Conservation (phyloP, 345 rosid species). For the Balakata baccata region DNA sequence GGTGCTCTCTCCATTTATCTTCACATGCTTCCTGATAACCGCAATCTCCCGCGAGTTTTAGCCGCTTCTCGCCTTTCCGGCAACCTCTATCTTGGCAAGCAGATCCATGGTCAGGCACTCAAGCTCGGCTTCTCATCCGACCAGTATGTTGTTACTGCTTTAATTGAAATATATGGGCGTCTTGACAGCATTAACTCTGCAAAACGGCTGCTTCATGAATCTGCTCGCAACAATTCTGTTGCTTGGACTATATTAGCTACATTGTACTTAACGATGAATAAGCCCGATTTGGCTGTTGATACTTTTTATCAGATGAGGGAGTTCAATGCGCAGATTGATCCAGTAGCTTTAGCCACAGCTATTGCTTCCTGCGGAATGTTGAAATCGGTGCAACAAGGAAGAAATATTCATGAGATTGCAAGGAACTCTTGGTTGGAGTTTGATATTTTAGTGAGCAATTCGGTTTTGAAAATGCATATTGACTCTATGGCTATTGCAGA, state of each 20-base stretch:
- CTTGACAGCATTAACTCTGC: constrained; percentile 40
- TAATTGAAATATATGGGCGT: constrained; percentile 47
- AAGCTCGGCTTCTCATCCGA: constrained; percentile 40
- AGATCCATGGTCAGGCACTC: constrained; percentile 42
- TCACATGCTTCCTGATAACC: constrained; percentile 45
- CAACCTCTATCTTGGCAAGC: constrained; percentile 36
- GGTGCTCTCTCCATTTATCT: constrained; percentile 35
- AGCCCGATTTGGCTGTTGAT: constrained; percentile 35
- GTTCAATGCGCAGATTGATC: constrained; percentile 30
- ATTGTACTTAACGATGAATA: constrained; percentile 36
- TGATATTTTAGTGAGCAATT: constrained; percentile 43
- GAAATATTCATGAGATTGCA: constrained; percentile 36
- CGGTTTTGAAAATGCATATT: constrained; percentile 47
- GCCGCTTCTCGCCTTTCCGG: constrained; percentile 37
- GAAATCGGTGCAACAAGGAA: constrained; percentile 42
- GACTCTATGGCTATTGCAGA: constrained; percentile 37
- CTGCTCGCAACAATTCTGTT: constrained; percentile 35
- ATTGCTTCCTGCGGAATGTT: constrained; percentile 36
- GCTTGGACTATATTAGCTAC: constrained; percentile 42
- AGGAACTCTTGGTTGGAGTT: constrained; percentile 39
- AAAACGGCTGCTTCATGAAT: constrained; percentile 37
- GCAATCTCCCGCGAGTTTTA: constrained; percentile 45
- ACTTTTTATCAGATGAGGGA: constrained; percentile 38
- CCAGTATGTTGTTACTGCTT: constrained; percentile 37
- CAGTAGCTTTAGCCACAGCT: constrained; percentile 40